Evolutionary conservation across 2,329 filamentous ascomycete species (phyloP).

Genomic region (Pseudogymnoascus pannorum): DNA sequence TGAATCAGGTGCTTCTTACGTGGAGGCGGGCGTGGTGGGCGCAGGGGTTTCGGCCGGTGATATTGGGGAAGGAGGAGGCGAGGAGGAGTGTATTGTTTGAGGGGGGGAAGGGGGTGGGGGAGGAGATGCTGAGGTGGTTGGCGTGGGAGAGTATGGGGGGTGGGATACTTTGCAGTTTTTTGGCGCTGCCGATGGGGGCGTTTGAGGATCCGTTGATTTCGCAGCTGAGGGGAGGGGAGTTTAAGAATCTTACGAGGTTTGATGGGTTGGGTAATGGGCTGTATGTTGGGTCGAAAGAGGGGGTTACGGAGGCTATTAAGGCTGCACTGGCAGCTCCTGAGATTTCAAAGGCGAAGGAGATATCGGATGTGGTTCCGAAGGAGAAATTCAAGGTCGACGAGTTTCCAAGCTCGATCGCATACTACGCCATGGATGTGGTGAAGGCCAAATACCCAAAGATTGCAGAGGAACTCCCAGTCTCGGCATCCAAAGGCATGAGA

Average conservation of each 20-base stretch:
- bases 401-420: conserved; percentile 62
- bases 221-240: conserved; percentile 69
- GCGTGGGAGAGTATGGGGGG: conserved; percentile 89
- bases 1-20: conserved; percentile 70
- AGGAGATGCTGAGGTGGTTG: conserved; percentile 76
- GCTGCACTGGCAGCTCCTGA: conserved; percentile 49
- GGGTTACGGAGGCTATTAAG: conserved; percentile 57
- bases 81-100: conserved; percentile 75
- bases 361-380: conserved; percentile 54
- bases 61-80: conserved; percentile 73
- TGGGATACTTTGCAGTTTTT: conserved; percentile 70
- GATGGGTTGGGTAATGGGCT: conserved; percentile 64
- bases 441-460: conserved; percentile 60
- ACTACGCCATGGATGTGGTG: conserved; percentile 62
- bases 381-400: conserved; percentile 59
- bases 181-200: conserved; percentile 76
- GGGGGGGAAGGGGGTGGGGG: conserved; percentile 17
- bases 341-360: conserved; percentile 48
- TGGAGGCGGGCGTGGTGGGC: conserved; percentile 97
- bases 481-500: conserved; percentile 52
- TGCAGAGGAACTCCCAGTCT: conserved; percentile 50
- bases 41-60: conserved; percentile 78
- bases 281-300: conserved; percentile 60
- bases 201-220: conserved; percentile 64
- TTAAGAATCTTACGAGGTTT: conserved; percentile 66